Conservation (phyloP, 306 rosid genomes). For the Sphenostylis stenocarpa region DNA sequence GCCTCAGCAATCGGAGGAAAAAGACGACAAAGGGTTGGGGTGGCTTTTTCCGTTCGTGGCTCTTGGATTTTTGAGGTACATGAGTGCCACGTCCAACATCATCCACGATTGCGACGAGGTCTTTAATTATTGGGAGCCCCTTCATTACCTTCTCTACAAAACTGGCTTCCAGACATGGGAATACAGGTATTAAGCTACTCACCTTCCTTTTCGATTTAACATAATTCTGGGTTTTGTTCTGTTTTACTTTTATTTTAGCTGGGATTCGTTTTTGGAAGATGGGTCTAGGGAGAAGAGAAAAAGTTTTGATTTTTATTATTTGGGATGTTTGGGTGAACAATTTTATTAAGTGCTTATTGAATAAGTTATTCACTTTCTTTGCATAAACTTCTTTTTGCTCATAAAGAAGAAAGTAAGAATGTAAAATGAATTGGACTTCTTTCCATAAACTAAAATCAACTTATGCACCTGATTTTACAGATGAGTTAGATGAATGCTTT, state of each 20-base stretch:
- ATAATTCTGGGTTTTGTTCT: not conserved
- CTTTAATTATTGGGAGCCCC: constrained; percentile 98
- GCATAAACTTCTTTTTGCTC: not conserved
- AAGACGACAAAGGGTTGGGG: constrained; percentile 49
- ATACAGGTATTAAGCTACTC: constrained; percentile 53
- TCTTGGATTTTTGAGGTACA: constrained; percentile 71
- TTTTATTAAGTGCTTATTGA: not conserved
- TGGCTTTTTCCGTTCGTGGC: constrained; percentile 71
- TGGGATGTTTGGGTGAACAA: not conserved
- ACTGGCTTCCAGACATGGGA: constrained; percentile 99
- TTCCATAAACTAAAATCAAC: not conserved
- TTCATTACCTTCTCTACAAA: constrained; percentile 92
- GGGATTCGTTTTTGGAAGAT: not conserved
- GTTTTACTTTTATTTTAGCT: constrained; percentile 11
- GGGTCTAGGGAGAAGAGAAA: not conserved
- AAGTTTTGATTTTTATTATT: constrained; percentile 11
- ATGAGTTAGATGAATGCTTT: not conserved
- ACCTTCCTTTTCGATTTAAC: not conserved
- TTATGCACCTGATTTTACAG: not conserved
- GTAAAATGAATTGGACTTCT: not conserved
- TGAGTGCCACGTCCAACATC: constrained; percentile 92
- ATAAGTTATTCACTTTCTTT: not conserved
- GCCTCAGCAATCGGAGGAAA: constrained; percentile 39
- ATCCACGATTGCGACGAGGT: constrained; percentile 97
- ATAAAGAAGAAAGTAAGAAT: not conserved